Evolutionary conservation across 2,329 filamentous ascomycete genomes (phyloP), one percentile per base, ranked within the genome.

Genomic region (Trichoderma semiorbis): DNA sequence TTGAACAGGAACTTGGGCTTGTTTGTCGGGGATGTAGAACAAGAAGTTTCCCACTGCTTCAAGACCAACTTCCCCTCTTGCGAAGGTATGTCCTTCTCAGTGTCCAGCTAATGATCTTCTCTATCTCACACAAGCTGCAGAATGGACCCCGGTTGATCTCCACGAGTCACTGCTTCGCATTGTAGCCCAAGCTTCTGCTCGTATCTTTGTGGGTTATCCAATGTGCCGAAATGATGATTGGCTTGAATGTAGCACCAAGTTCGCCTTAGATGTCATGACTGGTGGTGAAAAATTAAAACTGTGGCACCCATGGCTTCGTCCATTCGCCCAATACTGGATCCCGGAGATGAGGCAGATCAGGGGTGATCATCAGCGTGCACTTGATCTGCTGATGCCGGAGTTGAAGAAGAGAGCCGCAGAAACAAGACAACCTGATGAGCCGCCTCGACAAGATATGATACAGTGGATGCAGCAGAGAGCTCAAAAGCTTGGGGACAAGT

Each of bases 181-280:
- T 18, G 50, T 69, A 3, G 65, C 53, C 26, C 65, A 57, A 34
- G 43, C 50, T 28, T 57, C 43, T 10, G 65, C 43, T 7, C 81
- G 84, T 26, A 83, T 85, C 7, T 89, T 89, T 74, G 83, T 88
- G 11, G 87, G 87, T 2, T 75, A 82, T 3, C 78, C 81, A 18
- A 80, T 88, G 72, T 86, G 84, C 75, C 85, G 86, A n/a, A 79
- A 85, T 55, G 83, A 87, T 74, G 81, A 83, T 71, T 89, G 87
- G 87, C 84, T 89, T 80, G 80, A 85, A 64, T 84, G 84, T 24
- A 83, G 82, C 78, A 80, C 86, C 78, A 83, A 85, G 77, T 87
- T 85, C 75, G 84, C 85, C 61, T 77, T 85, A 21, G 82, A 86
- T 73, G 81, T 85, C 73, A 84, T 88, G 77, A 77, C 83, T 74